A percentile compares a stretch with the other conserved stretches of the same genome.
These are phyloP conservation scores for barley (Hordeum vulgare) DNA, from an alignment of 176 grass and related monocot species.

Conservation along the genomic window MorexV3_pseudomolecules_assembly NC_058524.1:41064216-41064715, in stretches of 20 bases:
- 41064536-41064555: not conserved
- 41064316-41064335: not conserved
- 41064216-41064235: too few relatives aligned
- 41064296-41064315: not conserved
- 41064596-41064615: not conserved
- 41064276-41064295: not conserved
- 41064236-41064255: too few relatives aligned
- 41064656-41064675: too few relatives aligned
- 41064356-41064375: constrained; percentile 17
- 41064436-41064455: not conserved
- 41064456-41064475: not conserved
- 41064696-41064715: too few relatives aligned
- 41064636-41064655: too few relatives aligned
- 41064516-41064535: not conserved
- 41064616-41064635: too few relatives aligned
- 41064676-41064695: too few relatives aligned
- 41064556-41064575: not conserved
- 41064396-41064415: not conserved
- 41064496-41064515: not conserved
- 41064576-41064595: not conserved
- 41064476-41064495: not conserved
- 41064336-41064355: not conserved
- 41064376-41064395: not conserved
- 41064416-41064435: too few relatives aligned
- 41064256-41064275: too few relatives aligned